A percentile compares a stretch with the other conserved stretches of the same genome.
Conservation (phyloP, 148 eudicot genomes). For the Dysphania ambrosioides region DNA sequence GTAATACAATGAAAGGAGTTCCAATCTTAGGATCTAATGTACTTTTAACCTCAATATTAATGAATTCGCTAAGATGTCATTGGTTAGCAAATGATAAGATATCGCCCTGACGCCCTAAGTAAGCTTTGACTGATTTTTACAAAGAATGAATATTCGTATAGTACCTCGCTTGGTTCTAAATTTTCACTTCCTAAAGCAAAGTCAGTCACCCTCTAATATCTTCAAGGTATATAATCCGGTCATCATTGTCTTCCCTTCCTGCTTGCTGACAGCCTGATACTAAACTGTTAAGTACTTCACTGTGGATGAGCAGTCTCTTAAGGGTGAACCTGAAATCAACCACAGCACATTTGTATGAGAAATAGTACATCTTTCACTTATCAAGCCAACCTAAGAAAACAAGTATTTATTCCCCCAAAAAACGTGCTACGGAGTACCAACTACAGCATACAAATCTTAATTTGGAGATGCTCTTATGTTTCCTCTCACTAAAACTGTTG, state of each 20-base stretch:
- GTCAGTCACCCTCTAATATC: not conserved
- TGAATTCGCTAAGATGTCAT: slow-evolving; percentile 4
- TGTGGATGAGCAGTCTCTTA: slow-evolving; percentile 16
- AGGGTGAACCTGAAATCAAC: slow-evolving; percentile 26
- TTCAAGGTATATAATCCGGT: not conserved
- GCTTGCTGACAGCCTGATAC: not conserved
- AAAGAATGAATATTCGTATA: not conserved
- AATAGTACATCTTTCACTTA: not conserved
- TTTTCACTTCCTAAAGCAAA: slow-evolving; percentile 6
- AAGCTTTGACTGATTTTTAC: not conserved
- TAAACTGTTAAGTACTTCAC: not conserved
- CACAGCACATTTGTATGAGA: not conserved
- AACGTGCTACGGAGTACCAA: not conserved
- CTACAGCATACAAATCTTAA: not conserved
- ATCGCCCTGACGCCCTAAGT: not conserved
- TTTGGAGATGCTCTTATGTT: too few relatives aligned
- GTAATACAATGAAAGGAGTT: too few relatives aligned
- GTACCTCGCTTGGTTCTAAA: not conserved
- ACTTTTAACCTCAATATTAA: slow-evolving; percentile 8
- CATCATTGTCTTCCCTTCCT: not conserved
- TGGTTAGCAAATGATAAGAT: not conserved
- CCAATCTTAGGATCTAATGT: not conserved
- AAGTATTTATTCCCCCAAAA: not conserved
- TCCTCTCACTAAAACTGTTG: not conserved
- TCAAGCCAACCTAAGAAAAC: not conserved